These are phyloP conservation scores for Fusarium gaditjirri DNA, from an alignment of 2,329 filamentous ascomycete species.

Conservation along the genomic window DNA sequence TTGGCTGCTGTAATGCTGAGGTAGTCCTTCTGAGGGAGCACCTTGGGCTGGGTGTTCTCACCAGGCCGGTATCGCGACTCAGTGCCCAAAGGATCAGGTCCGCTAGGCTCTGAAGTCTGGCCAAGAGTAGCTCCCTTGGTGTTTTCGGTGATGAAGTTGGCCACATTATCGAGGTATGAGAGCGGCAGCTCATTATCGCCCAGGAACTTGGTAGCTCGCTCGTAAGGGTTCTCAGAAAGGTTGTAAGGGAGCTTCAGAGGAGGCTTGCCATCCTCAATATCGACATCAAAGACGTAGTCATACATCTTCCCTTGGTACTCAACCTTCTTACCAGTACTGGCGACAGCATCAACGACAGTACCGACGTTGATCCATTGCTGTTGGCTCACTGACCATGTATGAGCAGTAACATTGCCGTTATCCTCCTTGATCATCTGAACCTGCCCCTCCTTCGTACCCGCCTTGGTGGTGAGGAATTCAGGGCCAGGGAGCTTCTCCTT, in stretches of 20 bases:
- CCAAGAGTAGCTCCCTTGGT: conserved; percentile 89
- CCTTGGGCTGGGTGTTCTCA: conserved; percentile 59
- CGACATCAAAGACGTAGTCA: conserved; percentile 96
- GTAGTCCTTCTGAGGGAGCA: conserved; percentile 83
- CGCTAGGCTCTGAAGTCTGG: conserved; percentile 61
- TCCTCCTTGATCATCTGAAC: conserved; percentile 89
- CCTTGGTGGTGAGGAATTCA: conserved; percentile 83
- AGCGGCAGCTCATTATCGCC: conserved; percentile 88
- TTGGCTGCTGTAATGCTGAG: conserved; percentile 82
- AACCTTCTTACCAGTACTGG: conserved; percentile 81
- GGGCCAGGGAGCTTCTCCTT: conserved; percentile 92
- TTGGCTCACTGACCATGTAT: conserved; percentile 82
- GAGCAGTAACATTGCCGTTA: conserved; percentile 84
- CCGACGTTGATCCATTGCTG: conserved; percentile 88
- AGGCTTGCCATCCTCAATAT: conserved; percentile 94
- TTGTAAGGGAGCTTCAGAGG: conserved; percentile 95
- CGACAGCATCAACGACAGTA: conserved; percentile 91
- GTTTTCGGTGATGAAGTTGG: conserved; percentile 91
- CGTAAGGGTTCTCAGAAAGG: conserved; percentile 90
- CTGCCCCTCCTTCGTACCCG: conserved; percentile 95
- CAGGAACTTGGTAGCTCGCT: conserved; percentile 90
- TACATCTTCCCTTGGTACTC: conserved; percentile 87
- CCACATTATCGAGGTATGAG: conserved; percentile 88
- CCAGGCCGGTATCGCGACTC: conserved; percentile 83
- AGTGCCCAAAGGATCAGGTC: conserved; percentile 79